These are phyloP conservation scores for Ophiostoma ulmi DNA, from an alignment of 2,329 filamentous ascomycete genomes.

Conservation along the genomic window DNA sequence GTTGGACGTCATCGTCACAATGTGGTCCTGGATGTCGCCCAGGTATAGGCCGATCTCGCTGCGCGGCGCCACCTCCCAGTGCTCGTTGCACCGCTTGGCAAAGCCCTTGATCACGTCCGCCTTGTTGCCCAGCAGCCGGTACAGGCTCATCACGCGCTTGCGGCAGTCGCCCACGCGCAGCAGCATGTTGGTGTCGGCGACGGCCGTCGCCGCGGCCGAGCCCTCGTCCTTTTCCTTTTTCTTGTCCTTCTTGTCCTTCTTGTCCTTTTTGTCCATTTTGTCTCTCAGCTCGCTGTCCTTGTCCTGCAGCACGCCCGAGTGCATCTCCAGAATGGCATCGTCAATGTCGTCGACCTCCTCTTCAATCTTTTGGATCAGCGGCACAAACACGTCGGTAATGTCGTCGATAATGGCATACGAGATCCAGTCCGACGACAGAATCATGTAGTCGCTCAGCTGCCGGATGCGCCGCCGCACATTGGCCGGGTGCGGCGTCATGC, in stretches of 20 bases:
- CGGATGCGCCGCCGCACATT: slow-evolving; percentile 92
- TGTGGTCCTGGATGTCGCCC: slow-evolving; percentile 98
- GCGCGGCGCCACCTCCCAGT: slow-evolving; percentile 91
- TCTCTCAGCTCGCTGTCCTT: slow-evolving; percentile 33
- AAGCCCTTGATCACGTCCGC: slow-evolving; percentile 99
- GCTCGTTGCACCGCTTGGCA: slow-evolving; percentile 95
- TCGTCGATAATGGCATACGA: slow-evolving; percentile 97
- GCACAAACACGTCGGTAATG: slow-evolving; percentile 93
- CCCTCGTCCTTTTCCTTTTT: slow-evolving; percentile 25
- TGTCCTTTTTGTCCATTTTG: slow-evolving; percentile 22
- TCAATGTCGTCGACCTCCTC: slow-evolving; percentile 97
- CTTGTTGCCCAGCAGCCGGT: slow-evolving; percentile 89
- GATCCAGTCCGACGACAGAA: slow-evolving; percentile 94
- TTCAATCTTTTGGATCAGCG: slow-evolving; percentile 87
- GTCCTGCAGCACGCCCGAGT: slow-evolving; percentile 44
- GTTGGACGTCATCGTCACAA: slow-evolving; percentile 97
- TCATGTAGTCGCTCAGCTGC: slow-evolving; percentile 88
- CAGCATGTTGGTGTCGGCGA: slow-evolving; percentile 59
- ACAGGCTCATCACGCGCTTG: slow-evolving; percentile 96
- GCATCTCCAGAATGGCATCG: slow-evolving; percentile 78
- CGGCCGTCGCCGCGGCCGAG: slow-evolving; percentile 21
- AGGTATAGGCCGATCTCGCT: slow-evolving; percentile 97
- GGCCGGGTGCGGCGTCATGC: slow-evolving; percentile 89
- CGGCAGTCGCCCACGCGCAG: slow-evolving; percentile 86
- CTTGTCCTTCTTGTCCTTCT: slow-evolving; percentile 29